Evolutionary conservation across 345 rosid genomes (phyloP).

Genomic region (Theobroma cacao): DNA sequence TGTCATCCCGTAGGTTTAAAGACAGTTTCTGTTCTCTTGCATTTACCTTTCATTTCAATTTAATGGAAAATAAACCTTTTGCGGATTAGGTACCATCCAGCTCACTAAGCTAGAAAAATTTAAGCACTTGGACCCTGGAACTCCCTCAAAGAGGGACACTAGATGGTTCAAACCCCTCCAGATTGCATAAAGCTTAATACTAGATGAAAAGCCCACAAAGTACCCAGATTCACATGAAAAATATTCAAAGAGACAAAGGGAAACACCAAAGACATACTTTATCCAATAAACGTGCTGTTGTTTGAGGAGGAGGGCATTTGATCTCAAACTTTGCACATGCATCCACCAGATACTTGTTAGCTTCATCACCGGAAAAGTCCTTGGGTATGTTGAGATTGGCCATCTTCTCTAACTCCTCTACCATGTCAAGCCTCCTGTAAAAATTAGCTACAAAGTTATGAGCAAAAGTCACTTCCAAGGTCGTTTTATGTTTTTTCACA

Average conservation of each 20-base stretch:
- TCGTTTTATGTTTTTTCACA: neutral
- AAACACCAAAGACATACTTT: constrained; percentile 46
- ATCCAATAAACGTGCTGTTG: constrained; percentile 84
- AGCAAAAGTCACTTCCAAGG: neutral
- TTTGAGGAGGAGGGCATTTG: constrained; percentile 91
- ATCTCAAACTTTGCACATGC: constrained; percentile 74
- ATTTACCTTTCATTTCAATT: neutral
- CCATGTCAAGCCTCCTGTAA: constrained; percentile 84
- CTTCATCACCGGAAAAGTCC: constrained; percentile 77
- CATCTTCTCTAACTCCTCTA: constrained; percentile 79
- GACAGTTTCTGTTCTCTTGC: neutral
- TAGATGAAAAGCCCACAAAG: neutral
- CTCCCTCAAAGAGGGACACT: neutral
- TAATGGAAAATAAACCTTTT: neutral
- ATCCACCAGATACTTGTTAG: constrained; percentile 68
- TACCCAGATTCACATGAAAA: neutral
- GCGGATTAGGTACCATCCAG: neutral
- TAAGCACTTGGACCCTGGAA: neutral
- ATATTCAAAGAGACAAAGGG: neutral
- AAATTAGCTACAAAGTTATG: neutral
- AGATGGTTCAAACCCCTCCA: neutral
- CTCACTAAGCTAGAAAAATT: neutral
- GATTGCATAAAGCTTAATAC: neutral
- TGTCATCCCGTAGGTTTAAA: neutral
- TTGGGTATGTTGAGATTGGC: constrained; percentile 87